phyloP scores from a whole-genome alignment of 2,329 filamentous ascomycete species.

The Zarea fungicola region DNA sequence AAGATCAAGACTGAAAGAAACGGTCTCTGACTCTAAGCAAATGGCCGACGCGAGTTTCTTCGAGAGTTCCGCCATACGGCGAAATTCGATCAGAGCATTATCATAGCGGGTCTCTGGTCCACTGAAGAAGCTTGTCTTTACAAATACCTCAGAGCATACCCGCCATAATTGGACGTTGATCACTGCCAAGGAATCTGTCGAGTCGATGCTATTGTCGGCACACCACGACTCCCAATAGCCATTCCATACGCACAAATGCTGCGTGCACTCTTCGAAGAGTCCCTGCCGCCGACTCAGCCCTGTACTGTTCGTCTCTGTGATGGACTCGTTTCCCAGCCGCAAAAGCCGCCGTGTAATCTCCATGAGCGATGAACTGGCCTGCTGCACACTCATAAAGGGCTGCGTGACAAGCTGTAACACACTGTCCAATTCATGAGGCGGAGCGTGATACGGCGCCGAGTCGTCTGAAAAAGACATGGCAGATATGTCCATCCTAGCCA shows the following conservation, averaged over 20 bases:
- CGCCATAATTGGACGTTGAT: conserved; percentile 6
- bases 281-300: neutral
- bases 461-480: conserved; percentile 9
- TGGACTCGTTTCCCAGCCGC: neutral
- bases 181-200: neutral
- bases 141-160: neutral
- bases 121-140: neutral
- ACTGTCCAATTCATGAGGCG: neutral
- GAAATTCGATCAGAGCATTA: neutral
- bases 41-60: neutral
- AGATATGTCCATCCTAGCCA: conserved; percentile 3
- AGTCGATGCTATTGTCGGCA: neutral
- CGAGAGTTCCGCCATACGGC: neutral
- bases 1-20: conserved; percentile 9
- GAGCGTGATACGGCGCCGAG: neutral
- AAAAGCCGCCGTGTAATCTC: neutral
- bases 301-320: neutral
- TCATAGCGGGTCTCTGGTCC: conserved; percentile 5
- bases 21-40: neutral
- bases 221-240: neutral
- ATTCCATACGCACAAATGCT: neutral
- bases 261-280: neutral
- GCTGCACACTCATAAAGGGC: neutral
- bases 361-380: neutral
- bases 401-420: no score